Conservation (phyloP, 2,329 filamentous ascomycete species). For the Phialophora verrucosa region DNA sequence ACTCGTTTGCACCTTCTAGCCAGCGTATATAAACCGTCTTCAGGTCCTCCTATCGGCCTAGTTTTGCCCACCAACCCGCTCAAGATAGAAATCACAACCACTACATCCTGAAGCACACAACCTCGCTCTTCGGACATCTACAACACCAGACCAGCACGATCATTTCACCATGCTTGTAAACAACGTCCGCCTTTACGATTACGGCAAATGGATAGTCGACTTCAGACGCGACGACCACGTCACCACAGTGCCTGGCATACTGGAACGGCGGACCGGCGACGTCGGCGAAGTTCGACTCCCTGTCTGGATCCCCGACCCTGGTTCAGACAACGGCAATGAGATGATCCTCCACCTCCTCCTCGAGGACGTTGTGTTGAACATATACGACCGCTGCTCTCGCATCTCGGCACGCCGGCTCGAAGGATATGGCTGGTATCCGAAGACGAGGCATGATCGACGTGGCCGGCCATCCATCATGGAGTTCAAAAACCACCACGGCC, state of each 20-base stretch:
- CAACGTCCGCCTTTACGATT: not conserved
- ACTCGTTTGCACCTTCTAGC: not conserved
- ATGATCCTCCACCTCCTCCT: not conserved
- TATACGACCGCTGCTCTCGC: not conserved
- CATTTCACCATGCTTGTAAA: not conserved
- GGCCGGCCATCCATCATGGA: not conserved
- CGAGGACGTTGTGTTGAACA: not conserved
- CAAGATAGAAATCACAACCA: not conserved
- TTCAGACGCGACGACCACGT: not conserved
- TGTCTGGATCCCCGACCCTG: not conserved
- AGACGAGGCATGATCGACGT: not conserved
- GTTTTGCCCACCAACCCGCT: not conserved
- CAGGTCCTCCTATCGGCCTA: not conserved
- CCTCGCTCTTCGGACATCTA: not conserved
- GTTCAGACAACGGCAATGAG: not conserved
- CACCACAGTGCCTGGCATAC: not conserved
- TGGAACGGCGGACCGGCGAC: not conserved
- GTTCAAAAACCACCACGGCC: not conserved
- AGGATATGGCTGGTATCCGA: not conserved
- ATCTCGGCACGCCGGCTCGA: not conserved
- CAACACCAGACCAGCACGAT: not conserved
- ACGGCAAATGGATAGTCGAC: not conserved
- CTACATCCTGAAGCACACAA: not conserved
- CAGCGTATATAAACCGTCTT: not conserved
- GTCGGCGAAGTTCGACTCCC: not conserved